Evolutionary conservation across 1,139 yeast species (phyloP).

Genomic region (Geotrichum aggregatum): DNA sequence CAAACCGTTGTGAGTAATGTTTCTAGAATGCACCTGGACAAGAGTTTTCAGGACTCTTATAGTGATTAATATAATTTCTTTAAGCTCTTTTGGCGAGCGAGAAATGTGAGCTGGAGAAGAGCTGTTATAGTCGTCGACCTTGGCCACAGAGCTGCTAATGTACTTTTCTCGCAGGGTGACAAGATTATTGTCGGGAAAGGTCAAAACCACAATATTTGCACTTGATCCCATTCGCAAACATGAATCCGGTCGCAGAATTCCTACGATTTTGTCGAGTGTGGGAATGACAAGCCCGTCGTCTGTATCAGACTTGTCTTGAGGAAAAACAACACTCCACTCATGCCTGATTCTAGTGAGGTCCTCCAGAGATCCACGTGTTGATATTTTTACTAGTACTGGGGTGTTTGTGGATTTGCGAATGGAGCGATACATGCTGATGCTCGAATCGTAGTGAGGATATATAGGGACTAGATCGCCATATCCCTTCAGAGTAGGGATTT

Average conservation of each 20-base stretch:
- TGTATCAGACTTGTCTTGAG: constrained; percentile 12
- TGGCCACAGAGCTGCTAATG: constrained; percentile 20
- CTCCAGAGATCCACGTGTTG: constrained; percentile 30
- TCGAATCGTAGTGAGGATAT: constrained; percentile 28
- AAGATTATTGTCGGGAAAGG: constrained; percentile 27
- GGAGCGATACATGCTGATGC: constrained; percentile 33
- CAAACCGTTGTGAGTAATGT: constrained; percentile 51
- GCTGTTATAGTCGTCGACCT: constrained; percentile 3
- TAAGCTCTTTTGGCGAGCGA: constrained; percentile 26
- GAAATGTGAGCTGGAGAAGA: constrained; percentile 12
- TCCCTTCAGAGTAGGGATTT: constrained; percentile 26
- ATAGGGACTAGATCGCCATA: constrained; percentile 28
- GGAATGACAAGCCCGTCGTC: constrained; percentile 13
- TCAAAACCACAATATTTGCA: constrained; percentile 27
- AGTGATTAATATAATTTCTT: constrained; percentile 40
- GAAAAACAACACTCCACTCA: constrained; percentile 31
- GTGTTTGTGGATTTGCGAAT: constrained; percentile 22
- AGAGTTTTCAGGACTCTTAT: constrained; percentile 41
- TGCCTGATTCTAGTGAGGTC: constrained; percentile 33
- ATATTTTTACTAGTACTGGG: constrained; percentile 30
- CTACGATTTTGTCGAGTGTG: constrained; percentile 25
- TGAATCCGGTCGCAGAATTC: constrained; percentile 28
- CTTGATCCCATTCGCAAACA: constrained; percentile 27
- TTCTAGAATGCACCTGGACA: constrained; percentile 43
- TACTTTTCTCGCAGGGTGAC: constrained; percentile 30